phyloP scores from a whole-genome alignment of 306 rosid species.

The Lathyrus tuberosus region DNA sequence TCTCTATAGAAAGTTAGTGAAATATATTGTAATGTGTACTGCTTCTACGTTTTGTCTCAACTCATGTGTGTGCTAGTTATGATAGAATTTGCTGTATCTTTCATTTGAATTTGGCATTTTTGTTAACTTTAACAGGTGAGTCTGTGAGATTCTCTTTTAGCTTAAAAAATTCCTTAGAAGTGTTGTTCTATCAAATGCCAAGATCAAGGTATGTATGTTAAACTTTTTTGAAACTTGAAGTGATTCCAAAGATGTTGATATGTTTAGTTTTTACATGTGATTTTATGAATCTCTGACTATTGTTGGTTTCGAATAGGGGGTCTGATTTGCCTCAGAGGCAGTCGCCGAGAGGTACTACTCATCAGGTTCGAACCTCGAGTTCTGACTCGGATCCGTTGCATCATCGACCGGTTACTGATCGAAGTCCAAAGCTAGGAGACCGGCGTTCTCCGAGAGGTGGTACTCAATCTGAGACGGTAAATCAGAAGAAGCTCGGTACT shows the following conservation, averaged over 20 bases:
- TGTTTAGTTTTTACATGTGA: background rate
- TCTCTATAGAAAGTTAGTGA: too few species aligned
- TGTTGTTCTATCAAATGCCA: slow-evolving; percentile 80
- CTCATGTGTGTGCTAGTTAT: background rate
- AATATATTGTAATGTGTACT: slow-evolving; percentile 5
- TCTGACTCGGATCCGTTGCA: slow-evolving; percentile 77
- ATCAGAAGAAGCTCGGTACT: slow-evolving; percentile 86
- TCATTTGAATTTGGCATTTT: slow-evolving; percentile 25
- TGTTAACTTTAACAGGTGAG: slow-evolving; percentile 49
- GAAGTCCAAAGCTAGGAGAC: slow-evolving; percentile 81
- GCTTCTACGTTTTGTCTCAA: slow-evolving; percentile 22
- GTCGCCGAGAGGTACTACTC: slow-evolving; percentile 70
- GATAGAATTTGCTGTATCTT: slow-evolving; percentile 22
- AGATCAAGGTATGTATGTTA: slow-evolving; percentile 71
- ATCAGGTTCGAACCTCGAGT: slow-evolving; percentile 65
- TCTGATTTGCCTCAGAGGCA: slow-evolving; percentile 78
- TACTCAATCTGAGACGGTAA: slow-evolving; percentile 60
- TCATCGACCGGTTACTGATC: slow-evolving; percentile 67
- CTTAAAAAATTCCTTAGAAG: too few species aligned
- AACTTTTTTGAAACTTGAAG: background rate
- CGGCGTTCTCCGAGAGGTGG: slow-evolving; percentile 76
- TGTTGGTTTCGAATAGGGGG: slow-evolving; percentile 55
- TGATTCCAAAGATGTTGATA: background rate
- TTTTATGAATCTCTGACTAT: background rate
- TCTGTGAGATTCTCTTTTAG: slow-evolving; percentile 35